Evolutionary conservation across 192 early-diverging fungal genomes (phyloP), one percentile per base, ranked within the genome.

Genomic region (Coemansia asiatica): DNA sequence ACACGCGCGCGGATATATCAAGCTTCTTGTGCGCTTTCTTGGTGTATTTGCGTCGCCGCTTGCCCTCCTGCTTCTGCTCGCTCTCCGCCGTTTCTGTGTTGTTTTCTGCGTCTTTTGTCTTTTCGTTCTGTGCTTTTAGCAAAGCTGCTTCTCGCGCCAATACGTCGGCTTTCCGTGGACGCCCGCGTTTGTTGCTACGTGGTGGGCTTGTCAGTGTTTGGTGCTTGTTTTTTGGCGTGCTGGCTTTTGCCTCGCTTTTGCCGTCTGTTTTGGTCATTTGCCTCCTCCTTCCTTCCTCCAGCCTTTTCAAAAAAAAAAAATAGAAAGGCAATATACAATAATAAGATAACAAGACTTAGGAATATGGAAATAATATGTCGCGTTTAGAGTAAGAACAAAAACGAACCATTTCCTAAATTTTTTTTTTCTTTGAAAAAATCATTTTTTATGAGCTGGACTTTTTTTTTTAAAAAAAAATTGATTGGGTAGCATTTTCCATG

Each of bases 21-120:
- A 56, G 50, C 33, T 40, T n/a, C 19, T 25, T 3, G 2, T 7
- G 25, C 7, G 36, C 31, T 0, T 19, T 29, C 57, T 71, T 67
- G 40, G 63, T 23, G 49, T 69, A 66, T 55, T 64, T 66, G 67
- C 71, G 67, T 63, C 76, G 76, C 61, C 71, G 76, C 60, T 73
- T 79, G 19, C 46, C 62, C 12, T 53, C 36, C 26, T 56, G 21
- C 16, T 56, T 50, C 29, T 54, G 31, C 21, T 22, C 22, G 28
- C 18, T 56, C 15, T 49, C 54, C 31, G 33, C 33, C 6, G 29
- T 21, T 13, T 21, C 56, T 36, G 61, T 23, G 9, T 23, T 47
- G 21, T 47, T 27, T 21, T 15, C 27, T 31, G 18, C 40, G 8
- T 44, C 40, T 3, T 44, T 44, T 16, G 40, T 2, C 2, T 16